phyloP scores from a whole-genome alignment of 768 basidiomycete species.

The Termitomyces sp. region DNA sequence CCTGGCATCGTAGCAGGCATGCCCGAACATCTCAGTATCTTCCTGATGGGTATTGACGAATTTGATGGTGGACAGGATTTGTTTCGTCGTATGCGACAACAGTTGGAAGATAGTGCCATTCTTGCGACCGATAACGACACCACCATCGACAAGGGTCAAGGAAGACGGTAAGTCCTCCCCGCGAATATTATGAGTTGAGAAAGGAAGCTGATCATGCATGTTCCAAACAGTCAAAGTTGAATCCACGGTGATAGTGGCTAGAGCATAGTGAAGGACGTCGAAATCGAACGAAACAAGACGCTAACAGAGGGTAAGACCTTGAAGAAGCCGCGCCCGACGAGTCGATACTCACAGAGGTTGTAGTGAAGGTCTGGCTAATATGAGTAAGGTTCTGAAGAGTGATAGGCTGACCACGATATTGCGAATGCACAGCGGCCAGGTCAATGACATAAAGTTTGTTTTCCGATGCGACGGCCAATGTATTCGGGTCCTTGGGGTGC shows the following conservation, averaged over 20 bases:
- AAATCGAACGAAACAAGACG: conserved; percentile 83
- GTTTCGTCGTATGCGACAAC: conserved; percentile 67
- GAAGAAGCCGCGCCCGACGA: neutral
- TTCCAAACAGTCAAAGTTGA: conserved; percentile 82
- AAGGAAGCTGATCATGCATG: conserved; percentile 68
- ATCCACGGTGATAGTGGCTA: conserved; percentile 80
- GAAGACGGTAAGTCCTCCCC: conserved; percentile 83
- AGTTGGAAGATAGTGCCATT: conserved; percentile 84
- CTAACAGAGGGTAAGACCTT: conserved; percentile 26
- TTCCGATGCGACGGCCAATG: conserved; percentile 78
- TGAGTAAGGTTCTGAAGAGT: conserved; percentile 64
- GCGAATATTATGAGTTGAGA: conserved; percentile 68
- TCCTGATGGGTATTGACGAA: conserved; percentile 68
- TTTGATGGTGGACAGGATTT: conserved; percentile 70
- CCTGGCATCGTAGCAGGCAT: conserved; percentile 77
- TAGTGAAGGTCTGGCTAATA: conserved; percentile 61
- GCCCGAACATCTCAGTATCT: conserved; percentile 84
- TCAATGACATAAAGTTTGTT: conserved; percentile 74
- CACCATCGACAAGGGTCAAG: conserved; percentile 78
- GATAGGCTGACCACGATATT: conserved; percentile 55
- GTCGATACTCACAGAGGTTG: conserved; percentile 54
- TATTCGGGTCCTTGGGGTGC: conserved; percentile 80
- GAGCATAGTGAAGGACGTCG: conserved; percentile 67
- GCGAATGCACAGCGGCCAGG: conserved; percentile 52
- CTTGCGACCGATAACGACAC: conserved; percentile 79